phyloP scores from a whole-genome alignment of 345 rosid species.

The Limnanthes douglasii region DNA sequence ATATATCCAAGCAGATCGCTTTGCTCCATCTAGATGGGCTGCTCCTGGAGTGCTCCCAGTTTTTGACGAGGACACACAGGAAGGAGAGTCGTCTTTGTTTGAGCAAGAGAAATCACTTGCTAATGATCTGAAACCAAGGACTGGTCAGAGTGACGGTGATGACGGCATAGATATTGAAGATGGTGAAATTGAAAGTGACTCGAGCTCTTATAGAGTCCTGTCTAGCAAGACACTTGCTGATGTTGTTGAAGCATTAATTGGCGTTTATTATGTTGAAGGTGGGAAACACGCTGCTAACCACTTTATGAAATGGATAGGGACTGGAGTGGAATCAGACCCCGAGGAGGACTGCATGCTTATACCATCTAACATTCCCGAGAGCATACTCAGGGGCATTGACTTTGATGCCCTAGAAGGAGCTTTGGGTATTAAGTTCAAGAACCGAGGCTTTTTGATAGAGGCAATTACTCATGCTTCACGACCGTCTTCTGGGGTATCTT shows the following conservation, averaged over 20 bases:
- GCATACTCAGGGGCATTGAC: slow-evolving; percentile 58
- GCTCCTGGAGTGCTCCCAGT: slow-evolving; percentile 98
- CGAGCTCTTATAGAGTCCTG: slow-evolving; percentile 86
- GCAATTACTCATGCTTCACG: slow-evolving; percentile 97
- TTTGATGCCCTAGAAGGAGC: slow-evolving; percentile 67
- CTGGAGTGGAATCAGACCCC: slow-evolving; percentile 63
- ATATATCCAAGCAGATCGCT: slow-evolving; percentile 96
- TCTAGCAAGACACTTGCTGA: slow-evolving; percentile 97
- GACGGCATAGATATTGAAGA: slow-evolving; percentile 81
- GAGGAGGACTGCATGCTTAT: slow-evolving; percentile 21
- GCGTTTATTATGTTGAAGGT: slow-evolving; percentile 91
- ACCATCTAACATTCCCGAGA: slow-evolving; percentile 53
- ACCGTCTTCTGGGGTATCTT: slow-evolving; percentile 86
- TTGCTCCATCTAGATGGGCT: slow-evolving; percentile 98
- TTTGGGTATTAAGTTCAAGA: slow-evolving; percentile 39
- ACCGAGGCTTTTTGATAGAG: slow-evolving; percentile 59
- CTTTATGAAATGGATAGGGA: slow-evolving; percentile 95
- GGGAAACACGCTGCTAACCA: slow-evolving; percentile 80
- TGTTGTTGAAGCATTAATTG: slow-evolving; percentile 97
- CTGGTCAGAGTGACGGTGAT: slow-evolving; percentile 16
- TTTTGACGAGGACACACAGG: slow-evolving; percentile 84
- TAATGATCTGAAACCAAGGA: slow-evolving; percentile 14
- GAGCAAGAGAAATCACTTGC: slow-evolving; percentile 34
- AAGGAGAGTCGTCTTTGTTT: slow-evolving; percentile 61
- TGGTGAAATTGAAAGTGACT: slow-evolving; percentile 87